Evolutionary conservation across 495 filamentous ascomycete species (phyloP).

Genomic region (Penicillium egyptiacum): DNA sequence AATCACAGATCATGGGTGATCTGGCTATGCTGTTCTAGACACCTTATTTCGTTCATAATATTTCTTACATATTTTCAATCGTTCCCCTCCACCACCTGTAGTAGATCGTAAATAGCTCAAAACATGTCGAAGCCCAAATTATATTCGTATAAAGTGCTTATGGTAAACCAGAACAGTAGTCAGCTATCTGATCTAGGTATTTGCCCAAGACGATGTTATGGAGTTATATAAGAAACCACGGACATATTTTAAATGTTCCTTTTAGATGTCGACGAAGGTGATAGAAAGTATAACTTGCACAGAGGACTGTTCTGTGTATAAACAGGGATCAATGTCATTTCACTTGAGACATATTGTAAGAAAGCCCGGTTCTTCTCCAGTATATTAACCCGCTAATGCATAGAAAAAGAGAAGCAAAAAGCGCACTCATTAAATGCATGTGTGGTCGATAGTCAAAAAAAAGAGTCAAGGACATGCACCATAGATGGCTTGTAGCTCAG

Average conservation of each 20-base stretch:
- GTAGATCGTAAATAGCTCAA: no score
- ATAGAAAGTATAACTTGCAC: no score
- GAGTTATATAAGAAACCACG: no score
- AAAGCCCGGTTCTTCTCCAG: not conserved
- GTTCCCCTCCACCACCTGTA: not conserved
- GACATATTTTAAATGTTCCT: no score
- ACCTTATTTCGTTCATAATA: slow-evolving; percentile 1
- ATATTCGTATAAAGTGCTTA: no score
- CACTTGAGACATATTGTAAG: not conserved
- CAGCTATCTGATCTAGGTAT: no score
- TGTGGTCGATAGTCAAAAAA: not conserved
- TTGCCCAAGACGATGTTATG: no score
- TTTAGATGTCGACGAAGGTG: no score
- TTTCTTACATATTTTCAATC: not conserved
- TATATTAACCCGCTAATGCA: slow-evolving; percentile 5
- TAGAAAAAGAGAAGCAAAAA: not conserved
- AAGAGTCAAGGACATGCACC: not conserved
- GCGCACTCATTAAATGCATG: not conserved
- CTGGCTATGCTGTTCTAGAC: slow-evolving; percentile 1
- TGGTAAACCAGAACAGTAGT: no score
- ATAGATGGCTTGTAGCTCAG: not conserved
- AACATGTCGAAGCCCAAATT: no score
- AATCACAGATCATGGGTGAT: slow-evolving; percentile 1
- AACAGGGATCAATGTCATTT: not conserved
- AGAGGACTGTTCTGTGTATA: no score